These are phyloP conservation scores for Albatrellus ellisii DNA, from an alignment of 768 basidiomycete species.

Conservation along the genomic window DNA sequence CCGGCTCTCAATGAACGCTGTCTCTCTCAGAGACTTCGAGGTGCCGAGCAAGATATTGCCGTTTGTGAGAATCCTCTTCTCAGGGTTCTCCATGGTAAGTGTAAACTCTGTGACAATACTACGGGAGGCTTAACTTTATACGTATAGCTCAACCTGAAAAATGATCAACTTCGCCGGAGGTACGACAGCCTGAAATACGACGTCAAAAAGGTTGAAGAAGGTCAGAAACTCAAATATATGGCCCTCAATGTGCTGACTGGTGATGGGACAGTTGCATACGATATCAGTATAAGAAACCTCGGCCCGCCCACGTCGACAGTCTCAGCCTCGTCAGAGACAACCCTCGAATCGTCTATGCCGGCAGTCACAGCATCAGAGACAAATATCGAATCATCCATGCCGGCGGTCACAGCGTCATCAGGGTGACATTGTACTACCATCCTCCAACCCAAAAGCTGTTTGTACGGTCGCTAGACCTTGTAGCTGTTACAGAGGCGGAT, in stretches of 20 bases:
- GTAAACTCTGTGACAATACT: background rate
- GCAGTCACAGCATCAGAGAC: no score
- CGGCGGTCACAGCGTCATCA: no score
- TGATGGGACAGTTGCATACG: conserved; percentile 55
- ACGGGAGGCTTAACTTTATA: background rate
- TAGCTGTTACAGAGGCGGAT: no score
- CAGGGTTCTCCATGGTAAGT: conserved; percentile 68
- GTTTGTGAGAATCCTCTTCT: conserved; percentile 70
- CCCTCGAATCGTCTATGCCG: no score
- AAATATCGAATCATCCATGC: no score
- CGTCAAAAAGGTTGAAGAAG: conserved; percentile 83
- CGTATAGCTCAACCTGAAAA: conserved; percentile 63
- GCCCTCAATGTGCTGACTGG: conserved; percentile 2
- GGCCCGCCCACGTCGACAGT: conserved; percentile 8
- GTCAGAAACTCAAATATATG: conserved; percentile 19
- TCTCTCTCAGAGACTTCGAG: conserved; percentile 68
- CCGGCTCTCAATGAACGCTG: conserved; percentile 67
- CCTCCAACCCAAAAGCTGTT: no score
- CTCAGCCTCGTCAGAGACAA: no score
- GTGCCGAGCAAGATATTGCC: conserved; percentile 64
- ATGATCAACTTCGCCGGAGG: conserved; percentile 56
- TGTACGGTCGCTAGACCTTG: no score
- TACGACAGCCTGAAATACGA: conserved; percentile 80
- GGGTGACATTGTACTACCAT: no score
- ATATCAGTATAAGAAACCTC: conserved; percentile 66